Conservation (phyloP, 768 basidiomycete species). For the Chalciporus chontae region DNA sequence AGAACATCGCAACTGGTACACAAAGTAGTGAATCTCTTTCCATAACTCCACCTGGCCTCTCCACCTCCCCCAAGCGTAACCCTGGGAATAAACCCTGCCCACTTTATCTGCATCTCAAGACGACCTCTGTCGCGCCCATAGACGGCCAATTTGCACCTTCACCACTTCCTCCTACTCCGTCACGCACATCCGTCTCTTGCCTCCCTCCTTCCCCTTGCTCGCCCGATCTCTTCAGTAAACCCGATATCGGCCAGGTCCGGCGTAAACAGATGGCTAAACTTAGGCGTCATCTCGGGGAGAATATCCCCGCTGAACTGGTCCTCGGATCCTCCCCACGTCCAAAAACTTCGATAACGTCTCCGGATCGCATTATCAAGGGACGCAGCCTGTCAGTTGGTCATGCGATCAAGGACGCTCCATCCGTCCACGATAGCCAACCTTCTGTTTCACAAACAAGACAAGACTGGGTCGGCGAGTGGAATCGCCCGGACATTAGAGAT, state of each 20-base stretch:
- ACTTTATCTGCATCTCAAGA: slow-evolving; percentile 23
- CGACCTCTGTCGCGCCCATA: slow-evolving; percentile 8
- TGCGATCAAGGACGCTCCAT: neutral
- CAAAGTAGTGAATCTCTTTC: slow-evolving; percentile 11
- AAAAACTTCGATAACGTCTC: neutral
- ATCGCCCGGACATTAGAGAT: slow-evolving; percentile 35
- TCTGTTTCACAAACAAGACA: neutral
- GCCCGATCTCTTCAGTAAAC: slow-evolving; percentile 12
- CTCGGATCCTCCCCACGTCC: slow-evolving; percentile 20
- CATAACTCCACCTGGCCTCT: slow-evolving; percentile 19
- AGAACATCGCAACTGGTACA: neutral
- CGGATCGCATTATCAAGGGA: neutral
- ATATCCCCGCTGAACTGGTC: slow-evolving; percentile 54
- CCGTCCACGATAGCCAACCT: neutral
- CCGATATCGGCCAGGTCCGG: slow-evolving; percentile 33
- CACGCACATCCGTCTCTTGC: slow-evolving; percentile 4
- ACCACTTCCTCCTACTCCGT: slow-evolving; percentile 10
- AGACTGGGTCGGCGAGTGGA: slow-evolving; percentile 42
- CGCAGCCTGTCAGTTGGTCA: slow-evolving; percentile 18
- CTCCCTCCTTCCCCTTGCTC: slow-evolving; percentile 19
- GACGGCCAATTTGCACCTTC: slow-evolving; percentile 6
- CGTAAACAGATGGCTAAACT: slow-evolving; percentile 57
- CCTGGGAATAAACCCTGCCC: slow-evolving; percentile 15
- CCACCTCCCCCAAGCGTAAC: slow-evolving; percentile 9
- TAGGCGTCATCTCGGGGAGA: slow-evolving; percentile 54